A percentile compares a stretch with the other conserved stretches of the same genome.
phyloP scores from a whole-genome alignment of 257 asterid species.

The Orobanche coerulescens region DNA sequence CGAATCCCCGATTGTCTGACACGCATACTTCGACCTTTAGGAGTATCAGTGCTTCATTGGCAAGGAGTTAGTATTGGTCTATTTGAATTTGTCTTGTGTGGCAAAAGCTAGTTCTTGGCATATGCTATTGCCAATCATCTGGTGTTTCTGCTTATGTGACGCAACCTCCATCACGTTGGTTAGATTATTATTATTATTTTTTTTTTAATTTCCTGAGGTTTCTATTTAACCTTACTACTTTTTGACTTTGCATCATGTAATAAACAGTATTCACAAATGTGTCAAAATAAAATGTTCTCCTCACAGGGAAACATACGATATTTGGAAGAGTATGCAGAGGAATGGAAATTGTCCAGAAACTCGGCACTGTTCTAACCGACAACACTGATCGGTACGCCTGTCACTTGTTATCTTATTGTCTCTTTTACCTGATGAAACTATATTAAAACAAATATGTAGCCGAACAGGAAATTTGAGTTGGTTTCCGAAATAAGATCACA shows the following conservation, averaged over 20 bases:
- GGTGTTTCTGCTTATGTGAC: not conserved
- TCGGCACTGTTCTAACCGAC: constrained; percentile 96
- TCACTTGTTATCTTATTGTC: not conserved
- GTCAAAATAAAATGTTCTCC: constrained; percentile 7
- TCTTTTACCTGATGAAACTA: not conserved
- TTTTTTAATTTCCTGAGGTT: not conserved
- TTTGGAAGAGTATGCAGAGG: constrained; percentile 92
- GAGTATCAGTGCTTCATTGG: too few species aligned
- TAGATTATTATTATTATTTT: too few species aligned
- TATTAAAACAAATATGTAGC: not conserved
- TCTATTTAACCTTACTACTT: not conserved
- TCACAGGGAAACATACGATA: constrained; percentile 82
- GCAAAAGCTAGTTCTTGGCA: not conserved
- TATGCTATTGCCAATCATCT: not conserved
- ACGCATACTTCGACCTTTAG: too few species aligned
- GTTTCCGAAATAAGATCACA: not conserved
- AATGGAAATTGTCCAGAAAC: constrained; percentile 95
- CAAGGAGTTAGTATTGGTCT: not conserved
- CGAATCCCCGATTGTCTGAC: too few species aligned
- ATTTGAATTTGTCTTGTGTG: not conserved
- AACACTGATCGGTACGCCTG: constrained; percentile 72
- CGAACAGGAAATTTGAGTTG: not conserved
- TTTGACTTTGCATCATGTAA: not conserved
- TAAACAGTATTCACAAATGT: not conserved
- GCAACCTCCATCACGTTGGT: not conserved